Percentiles rank a stretch among this genome's conserved stretches.
phyloP scores from a whole-genome alignment of 257 asterid species.

The Jaltomata sinuosa region DNA sequence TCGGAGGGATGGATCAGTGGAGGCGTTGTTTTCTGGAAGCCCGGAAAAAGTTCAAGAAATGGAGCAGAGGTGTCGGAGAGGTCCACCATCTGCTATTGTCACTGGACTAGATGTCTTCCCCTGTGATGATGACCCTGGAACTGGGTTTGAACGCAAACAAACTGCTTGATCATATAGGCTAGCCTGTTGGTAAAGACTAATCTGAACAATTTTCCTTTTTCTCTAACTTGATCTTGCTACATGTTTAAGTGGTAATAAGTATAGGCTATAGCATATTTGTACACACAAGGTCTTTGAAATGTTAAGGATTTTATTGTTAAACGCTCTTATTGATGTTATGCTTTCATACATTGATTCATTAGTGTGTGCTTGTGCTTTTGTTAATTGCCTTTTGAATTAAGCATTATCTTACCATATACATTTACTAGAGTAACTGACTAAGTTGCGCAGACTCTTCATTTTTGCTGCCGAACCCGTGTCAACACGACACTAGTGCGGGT shows the following conservation, averaged over 20 bases:
- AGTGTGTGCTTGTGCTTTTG: not conserved
- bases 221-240: not conserved
- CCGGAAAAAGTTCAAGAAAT: constrained; percentile 71
- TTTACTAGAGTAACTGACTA: not conserved
- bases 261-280: not conserved
- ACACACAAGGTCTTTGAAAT: not conserved
- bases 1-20: constrained; percentile 80
- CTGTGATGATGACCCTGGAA: constrained; percentile 61
- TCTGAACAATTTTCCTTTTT: not conserved
- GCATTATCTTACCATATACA: not conserved
- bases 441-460: not conserved
- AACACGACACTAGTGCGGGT: not conserved
- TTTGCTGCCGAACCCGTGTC: not conserved
- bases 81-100: constrained; percentile 78
- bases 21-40: constrained; percentile 73
- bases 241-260: not conserved
- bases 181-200: not conserved
- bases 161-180: constrained; percentile 38
- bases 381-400: not conserved
- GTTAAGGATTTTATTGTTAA: not conserved
- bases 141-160: constrained; percentile 53
- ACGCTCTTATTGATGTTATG: not conserved
- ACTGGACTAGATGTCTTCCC: constrained; percentile 61
- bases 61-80: constrained; percentile 94
- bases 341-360: not conserved